Conservation (phyloP, 2,329 filamentous ascomycete genomes). For the Hymenoscyphus fructigenus region DNA sequence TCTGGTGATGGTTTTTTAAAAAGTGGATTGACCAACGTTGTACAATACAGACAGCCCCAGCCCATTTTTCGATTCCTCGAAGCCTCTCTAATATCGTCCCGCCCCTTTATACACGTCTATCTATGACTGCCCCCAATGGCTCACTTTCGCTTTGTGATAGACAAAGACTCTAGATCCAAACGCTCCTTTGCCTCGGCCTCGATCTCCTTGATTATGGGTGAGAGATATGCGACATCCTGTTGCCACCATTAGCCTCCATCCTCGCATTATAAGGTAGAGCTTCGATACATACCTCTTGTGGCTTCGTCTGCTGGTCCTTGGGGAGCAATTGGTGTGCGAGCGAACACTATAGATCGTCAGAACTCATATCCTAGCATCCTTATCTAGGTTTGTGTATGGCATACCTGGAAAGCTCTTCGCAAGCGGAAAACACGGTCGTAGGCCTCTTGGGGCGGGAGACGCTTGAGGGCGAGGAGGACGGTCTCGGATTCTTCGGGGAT, state of each 20-base stretch:
- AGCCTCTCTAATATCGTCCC: conserved; percentile 13
- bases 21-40: conserved; percentile 23
- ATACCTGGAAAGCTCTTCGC: conserved; percentile 88
- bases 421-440: conserved; percentile 98
- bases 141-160: conserved; percentile 45
- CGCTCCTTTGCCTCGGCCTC: conserved; percentile 67
- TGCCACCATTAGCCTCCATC: conserved; percentile 21
- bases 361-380: background rate
- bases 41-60: conserved; percentile 26
- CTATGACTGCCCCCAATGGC: background rate
- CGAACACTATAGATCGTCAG: conserved; percentile 45
- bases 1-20: conserved; percentile 7
- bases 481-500: conserved; percentile 88
- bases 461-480: conserved; percentile 85
- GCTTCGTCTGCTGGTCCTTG: conserved; percentile 65
- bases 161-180: conserved; percentile 66
- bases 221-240: conserved; percentile 66
- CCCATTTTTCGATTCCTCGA: conserved; percentile 4
- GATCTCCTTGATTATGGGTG: conserved; percentile 66
- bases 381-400: conserved; percentile 14
- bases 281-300: conserved; percentile 55
- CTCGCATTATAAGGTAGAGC: background rate
- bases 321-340: conserved; percentile 64
- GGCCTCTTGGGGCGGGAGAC: conserved; percentile 82
- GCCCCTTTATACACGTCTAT: conserved; percentile 23